These are phyloP conservation scores for Geotrichum cucujoidarum DNA, from an alignment of 1,139 yeast species.

Conservation along the genomic window DNA sequence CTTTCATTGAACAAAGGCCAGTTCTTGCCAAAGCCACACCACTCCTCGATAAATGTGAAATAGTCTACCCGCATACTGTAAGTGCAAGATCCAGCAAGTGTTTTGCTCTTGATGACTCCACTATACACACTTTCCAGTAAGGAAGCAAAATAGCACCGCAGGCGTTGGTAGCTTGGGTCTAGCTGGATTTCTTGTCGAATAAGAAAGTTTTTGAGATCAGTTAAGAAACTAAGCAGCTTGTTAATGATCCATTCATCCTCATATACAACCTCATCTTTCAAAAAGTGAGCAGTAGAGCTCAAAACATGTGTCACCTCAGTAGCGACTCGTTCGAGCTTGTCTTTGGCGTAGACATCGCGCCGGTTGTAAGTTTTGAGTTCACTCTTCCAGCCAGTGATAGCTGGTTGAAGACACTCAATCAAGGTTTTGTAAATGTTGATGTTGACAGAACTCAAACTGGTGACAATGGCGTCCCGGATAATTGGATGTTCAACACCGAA, in stretches of 20 bases:
- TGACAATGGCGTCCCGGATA: constrained; percentile 77
- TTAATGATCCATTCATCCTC: constrained; percentile 67
- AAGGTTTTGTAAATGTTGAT: constrained; percentile 81
- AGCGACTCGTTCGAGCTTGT: constrained; percentile 51
- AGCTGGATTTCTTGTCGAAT: constrained; percentile 55
- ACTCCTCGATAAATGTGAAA: constrained; percentile 75
- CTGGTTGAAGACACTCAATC: constrained; percentile 68
- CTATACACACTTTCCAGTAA: constrained; percentile 64
- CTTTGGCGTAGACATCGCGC: constrained; percentile 23
- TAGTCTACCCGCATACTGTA: constrained; percentile 83
- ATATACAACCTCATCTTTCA: constrained; percentile 48
- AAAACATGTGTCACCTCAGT: constrained; percentile 77
- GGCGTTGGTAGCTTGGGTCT: constrained; percentile 66
- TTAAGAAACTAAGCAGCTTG: constrained; percentile 59
- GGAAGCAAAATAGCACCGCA: constrained; percentile 77
- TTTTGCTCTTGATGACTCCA: constrained; percentile 43
- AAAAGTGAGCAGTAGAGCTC: constrained; percentile 63
- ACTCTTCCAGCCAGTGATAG: constrained; percentile 43
- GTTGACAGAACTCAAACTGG: constrained; percentile 85
- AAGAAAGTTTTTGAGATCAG: constrained; percentile 60
- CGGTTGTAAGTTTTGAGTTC: constrained; percentile 20
- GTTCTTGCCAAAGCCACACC: constrained; percentile 88
- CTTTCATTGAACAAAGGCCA: constrained; percentile 59
- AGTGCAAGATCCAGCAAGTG: constrained; percentile 60
- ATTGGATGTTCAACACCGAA: constrained; percentile 65